Evolutionary conservation across 805 yeast species (phyloP), one percentile per base, ranked within the genome.

Genomic region (Saccharomyces kudriavzevii): DNA sequence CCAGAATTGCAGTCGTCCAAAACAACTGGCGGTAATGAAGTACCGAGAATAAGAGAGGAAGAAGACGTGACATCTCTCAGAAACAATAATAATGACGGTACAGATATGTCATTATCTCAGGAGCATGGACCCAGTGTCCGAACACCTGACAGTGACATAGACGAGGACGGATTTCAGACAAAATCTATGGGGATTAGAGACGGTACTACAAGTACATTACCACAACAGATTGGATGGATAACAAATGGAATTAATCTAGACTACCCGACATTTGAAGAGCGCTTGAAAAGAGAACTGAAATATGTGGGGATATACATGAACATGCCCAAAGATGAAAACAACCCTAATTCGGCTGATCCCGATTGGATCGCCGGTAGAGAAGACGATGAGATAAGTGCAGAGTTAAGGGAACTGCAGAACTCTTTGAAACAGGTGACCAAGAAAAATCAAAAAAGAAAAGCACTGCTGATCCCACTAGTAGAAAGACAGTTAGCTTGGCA

Each of bases 401-500:
- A 92, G 65, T 72, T 94, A 56, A 77, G 99, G 54, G 68, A 67
- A 14, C 73, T 92, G 49, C 97, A 94, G 64, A 72, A 74, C 47
- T 83, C 86, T 54, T 73, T 94, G 54, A 80, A 77, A 58, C 78
- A 75, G 22, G 83, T 85, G 0, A 79, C 84, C 3, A 74, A 72
- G 25, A 74, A 80, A 53, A 94, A 94, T 67, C 78, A 83, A 53
- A 80, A 78, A 56, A 75, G 92, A 52, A 88, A 88, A 68, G 76
- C 80, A 54, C 72, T 75, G 45, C 65, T 94, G 40, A 71, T 84
- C 26, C 95, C 96, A 0, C 62, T 85, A 0, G 78, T 94, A 14
- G 92, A 90, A 60, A 94, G 87, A 58, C 96, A 88, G 61, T 76
- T 94, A 62, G 96, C 97, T 27, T 94, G 91, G 83, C 97, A 92